Evolutionary conservation across 2,329 filamentous ascomycete species (phyloP).

Genomic region (Penicillium sp.): DNA sequence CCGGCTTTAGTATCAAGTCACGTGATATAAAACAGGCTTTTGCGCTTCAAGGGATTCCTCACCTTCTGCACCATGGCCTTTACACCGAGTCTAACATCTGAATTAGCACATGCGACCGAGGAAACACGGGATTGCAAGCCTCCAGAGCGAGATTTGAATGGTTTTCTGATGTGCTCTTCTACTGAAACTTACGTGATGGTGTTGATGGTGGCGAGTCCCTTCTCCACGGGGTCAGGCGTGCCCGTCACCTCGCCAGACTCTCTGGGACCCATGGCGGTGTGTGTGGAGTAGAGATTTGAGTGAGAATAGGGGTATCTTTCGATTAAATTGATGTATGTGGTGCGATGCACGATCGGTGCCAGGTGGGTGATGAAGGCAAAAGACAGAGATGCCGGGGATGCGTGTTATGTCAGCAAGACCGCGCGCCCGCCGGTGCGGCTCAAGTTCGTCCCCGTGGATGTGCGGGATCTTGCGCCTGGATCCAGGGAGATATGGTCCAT

Average conservation of each 20-base stretch:
- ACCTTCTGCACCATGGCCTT: conserved; percentile 67
- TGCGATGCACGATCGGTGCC: conserved; percentile 9
- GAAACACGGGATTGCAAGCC: conserved; percentile 16
- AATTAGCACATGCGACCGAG: conserved; percentile 33
- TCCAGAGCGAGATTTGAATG: not conserved
- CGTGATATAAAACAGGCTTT: conserved; percentile 25
- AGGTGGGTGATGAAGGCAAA: conserved; percentile 8
- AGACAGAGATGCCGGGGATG: conserved; percentile 1
- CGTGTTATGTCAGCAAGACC: conserved; percentile 2
- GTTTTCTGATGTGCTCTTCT: conserved; percentile 6
- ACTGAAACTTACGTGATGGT: conserved; percentile 68
- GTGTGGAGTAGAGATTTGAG: not conserved
- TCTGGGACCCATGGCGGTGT: conserved; percentile 48
- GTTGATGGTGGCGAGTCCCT: conserved; percentile 75
- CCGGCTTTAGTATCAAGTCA: conserved; percentile 21
- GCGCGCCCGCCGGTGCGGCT: not conserved
- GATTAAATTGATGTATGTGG: conserved; percentile 18
- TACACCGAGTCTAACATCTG: conserved; percentile 53
- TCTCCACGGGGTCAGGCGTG: conserved; percentile 60
- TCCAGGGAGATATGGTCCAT: no score
- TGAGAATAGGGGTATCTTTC: not conserved
- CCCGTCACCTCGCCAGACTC: conserved; percentile 49
- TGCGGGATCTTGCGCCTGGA: no score
- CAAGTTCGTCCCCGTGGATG: no score
- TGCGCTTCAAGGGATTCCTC: conserved; percentile 24